Evolutionary conservation across 1,139 yeast species (phyloP).

Genomic region (Yamadazyma epiphylla): DNA sequence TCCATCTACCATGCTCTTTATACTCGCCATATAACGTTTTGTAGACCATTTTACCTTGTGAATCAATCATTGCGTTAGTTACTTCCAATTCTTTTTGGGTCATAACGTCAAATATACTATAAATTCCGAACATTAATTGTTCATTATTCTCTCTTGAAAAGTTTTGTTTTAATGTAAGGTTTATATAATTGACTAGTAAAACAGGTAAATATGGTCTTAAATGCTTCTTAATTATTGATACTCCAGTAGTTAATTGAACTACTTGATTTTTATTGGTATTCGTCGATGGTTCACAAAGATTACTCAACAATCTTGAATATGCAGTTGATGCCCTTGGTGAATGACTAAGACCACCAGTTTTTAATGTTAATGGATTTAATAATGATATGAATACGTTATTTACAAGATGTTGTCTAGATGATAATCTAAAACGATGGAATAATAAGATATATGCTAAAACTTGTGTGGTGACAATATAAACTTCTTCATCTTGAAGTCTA

Average conservation of each 20-base stretch:
- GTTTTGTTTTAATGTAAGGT: constrained; percentile 47
- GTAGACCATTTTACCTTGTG: constrained; percentile 66
- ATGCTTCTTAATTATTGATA: constrained; percentile 52
- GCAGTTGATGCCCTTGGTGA: constrained; percentile 34
- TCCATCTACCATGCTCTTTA: constrained; percentile 81
- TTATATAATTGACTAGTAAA: constrained; percentile 54
- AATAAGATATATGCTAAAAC: constrained; percentile 54
- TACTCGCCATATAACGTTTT: constrained; percentile 69
- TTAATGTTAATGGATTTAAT: constrained; percentile 41
- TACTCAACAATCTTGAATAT: constrained; percentile 56
- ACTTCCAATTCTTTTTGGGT: constrained; percentile 63
- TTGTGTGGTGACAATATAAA: constrained; percentile 36
- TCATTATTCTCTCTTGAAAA: constrained; percentile 47
- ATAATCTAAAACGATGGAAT: constrained; percentile 65
- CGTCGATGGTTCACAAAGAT: constrained; percentile 67
- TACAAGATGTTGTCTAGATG: constrained; percentile 70
- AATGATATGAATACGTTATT: constrained; percentile 45
- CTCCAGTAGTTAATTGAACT: constrained; percentile 48
- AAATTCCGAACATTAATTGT: constrained; percentile 56
- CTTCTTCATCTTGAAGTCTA: constrained; percentile 1
- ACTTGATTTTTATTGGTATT: constrained; percentile 9
- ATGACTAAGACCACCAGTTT: constrained; percentile 6
- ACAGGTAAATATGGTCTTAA: constrained; percentile 63
- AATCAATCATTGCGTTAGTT: constrained; percentile 68
- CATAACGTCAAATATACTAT: constrained; percentile 62